Evolutionary conservation across 306 rosid genomes (phyloP), one percentile per base, ranked within the genome.

Genomic region (Cercis canadensis): DNA sequence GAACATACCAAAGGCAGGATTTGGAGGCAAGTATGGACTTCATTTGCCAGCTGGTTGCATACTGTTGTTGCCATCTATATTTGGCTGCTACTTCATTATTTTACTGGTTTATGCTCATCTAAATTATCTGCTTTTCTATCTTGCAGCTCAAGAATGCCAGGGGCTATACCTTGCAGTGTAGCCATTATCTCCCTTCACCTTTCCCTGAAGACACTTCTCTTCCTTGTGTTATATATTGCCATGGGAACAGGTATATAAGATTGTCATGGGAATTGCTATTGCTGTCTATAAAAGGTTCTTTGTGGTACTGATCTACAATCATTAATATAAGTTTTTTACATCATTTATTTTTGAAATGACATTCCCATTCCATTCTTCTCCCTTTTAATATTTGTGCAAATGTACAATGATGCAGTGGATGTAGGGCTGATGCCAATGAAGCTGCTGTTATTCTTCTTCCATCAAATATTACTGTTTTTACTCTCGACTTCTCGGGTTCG

Each of bases 361-460:
- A 72, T 19, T 18, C 15, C 47, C 31, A 7, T 69, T 70, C 46
- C 43, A 57, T 55, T 67, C 43, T 67, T 60, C 53, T 65, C 49
- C 40, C 9, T 56, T 57, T 46, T 60, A 17, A 50, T 62, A 19
- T 62, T 55, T 73, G 61, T 45, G 52, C 56, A 32, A 69, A 31
- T 75, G 87, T 75, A 40, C 60, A 59, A 79, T 66, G 70, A 68
- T 90, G 84, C 94, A 94, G 99, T 87, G 99, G 99, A 68, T 94
- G 99, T 80, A 82, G 99, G 74, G 97, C 88, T 29, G 99, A 94
- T 79, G 99, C 97, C 65, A 94, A 94, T 82, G 99, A 94, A 81
- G 97, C 96, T 49, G 96, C 96, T 34, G 88, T 85, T 21, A 78
- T 86, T 78, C 96, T 94, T 78, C 97, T 94, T 80, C 99, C 99